These are phyloP conservation scores for Terana coerulea DNA, from an alignment of 768 basidiomycete genomes.

Conservation along the genomic window DNA sequence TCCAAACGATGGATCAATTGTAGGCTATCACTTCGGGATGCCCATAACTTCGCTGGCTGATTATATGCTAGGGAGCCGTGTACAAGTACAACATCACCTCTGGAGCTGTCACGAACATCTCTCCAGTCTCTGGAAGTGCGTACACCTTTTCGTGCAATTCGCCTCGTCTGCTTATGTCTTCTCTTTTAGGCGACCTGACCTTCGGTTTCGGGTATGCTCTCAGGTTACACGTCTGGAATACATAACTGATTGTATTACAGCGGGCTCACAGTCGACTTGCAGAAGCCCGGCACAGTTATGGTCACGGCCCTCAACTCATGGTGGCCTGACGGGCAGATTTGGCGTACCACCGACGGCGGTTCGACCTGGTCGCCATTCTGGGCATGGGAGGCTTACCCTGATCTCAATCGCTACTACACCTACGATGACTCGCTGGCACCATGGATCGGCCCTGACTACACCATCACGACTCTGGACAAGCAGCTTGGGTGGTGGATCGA, in stretches of 20 bases:
- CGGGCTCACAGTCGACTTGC: conserved; percentile 56
- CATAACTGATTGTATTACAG: conserved; percentile 5
- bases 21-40: background rate
- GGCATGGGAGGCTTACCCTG: conserved; percentile 48
- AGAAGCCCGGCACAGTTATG: conserved; percentile 63
- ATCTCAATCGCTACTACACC: conserved; percentile 43
- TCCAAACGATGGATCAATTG: conserved; percentile 53
- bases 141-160: background rate
- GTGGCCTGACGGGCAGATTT: conserved; percentile 65
- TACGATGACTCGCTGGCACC: conserved; percentile 55
- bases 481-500: conserved; percentile 77
- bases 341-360: conserved; percentile 55
- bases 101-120: conserved; percentile 58
- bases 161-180: background rate
- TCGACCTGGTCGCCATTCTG: conserved; percentile 57
- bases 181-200: conserved; percentile 38
- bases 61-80: conserved; percentile 16
- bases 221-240: background rate
- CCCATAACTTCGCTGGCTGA: background rate
- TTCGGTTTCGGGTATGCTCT: conserved; percentile 49
- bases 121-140: conserved; percentile 49
- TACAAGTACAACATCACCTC: conserved; percentile 47
- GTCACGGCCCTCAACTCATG: conserved; percentile 48
- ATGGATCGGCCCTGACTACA: conserved; percentile 52
- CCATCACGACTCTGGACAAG: conserved; percentile 39